Base-by-base conservation (phyloP, 371 early-diverging fungal genomes). In the Lichtheimia corymbifera region DNA sequence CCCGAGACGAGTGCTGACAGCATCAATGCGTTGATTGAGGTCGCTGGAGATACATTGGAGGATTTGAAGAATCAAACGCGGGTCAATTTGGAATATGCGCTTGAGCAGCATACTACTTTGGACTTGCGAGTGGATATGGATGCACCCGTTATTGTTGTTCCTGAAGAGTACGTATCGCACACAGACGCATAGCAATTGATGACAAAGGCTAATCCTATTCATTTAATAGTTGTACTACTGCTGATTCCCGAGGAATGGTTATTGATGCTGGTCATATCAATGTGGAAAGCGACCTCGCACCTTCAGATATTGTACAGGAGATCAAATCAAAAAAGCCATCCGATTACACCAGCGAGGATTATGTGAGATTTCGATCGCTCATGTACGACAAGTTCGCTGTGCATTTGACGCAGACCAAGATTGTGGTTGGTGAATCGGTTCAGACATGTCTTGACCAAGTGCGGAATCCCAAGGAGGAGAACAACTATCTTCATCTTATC, bases 101-200 rank as follows among this genome's bases (percentile, higher is more conserved):
- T 99, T 45, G 94, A 91, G 41, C 88, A 90, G 55, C 97, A 96
- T 74, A 93, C 90, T 50, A 92, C 93, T 0, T 62, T 95, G 15
- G 95, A 97, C 71, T 72, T 98, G 15, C 87, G 88, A 43, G 84
- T 99, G n/a, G 96, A 98, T 67, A 87, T 97, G 77, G 94, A 96
- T 64, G 99, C 99, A 5, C 99, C 99, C 1, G 91, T 98, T 43
- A 87, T 99, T 71, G 87, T 98, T n/a, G 76, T 99, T 35, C 98
- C 97, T 0, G 92, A 94, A 71, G 86, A 87, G 88, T 89, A 74
- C 18, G 70, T 54, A 1, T 25, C 11, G 17, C 20, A 15, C 15
- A n/a, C 43, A n/a, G 2, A 35, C 13, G 17, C 24, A 30, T 24
- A 5, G 6, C 13, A 18, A 9, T 28, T 15, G 3, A 55, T 42